Evolutionary conservation across 306 rosid species (phyloP), one percentile per base, ranked within the genome.

Genomic region (Citrullus colocynthis): DNA sequence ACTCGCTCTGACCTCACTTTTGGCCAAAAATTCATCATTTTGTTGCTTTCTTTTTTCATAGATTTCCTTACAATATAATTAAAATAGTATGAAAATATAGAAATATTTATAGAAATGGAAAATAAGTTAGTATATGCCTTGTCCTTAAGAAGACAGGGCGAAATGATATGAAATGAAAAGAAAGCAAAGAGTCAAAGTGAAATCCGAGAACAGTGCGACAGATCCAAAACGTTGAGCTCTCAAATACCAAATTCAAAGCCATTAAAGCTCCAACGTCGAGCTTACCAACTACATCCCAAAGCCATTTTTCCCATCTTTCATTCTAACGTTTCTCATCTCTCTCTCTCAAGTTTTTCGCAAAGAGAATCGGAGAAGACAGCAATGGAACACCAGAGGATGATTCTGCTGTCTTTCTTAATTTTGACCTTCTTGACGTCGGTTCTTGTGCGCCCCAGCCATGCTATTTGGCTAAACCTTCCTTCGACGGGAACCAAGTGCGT

Each of bases 401-500:
- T 72, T 34, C 60, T 49, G 44, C 44, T 60, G 18, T 51, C 60
- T 56, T 69, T 77, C 42, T 36, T 82, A 1, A 30, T 55, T 20
- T 5, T 78, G n/a, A 76, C 69, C 78, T 62, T 88, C 74, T 44
- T 85, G 82, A 71, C 78, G 1, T 16, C 55, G 67, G 73, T 72
- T 62, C 45, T 82, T 6, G 56, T 83, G 15, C 79, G 77, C 28
- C 76, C 84, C 14, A 59, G 75, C 65, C 72, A 82, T 37, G 90
- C 88, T 36, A 76, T 90, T 15, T 87, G 92, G 92, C 82, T 77
- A 48, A 86, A 85, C 57, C n/a, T 91, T 48, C 96, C 97, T 3
- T 2, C 81, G 10, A 8, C 87, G 2, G 93, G 89, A 7, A 89
- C 92, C 64, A 94, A 94, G 82, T 94, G 98, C 83, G 96, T 94